Evolutionary conservation across 495 filamentous ascomycete species (phyloP).

Genomic region (Penicillium egyptiacum): DNA sequence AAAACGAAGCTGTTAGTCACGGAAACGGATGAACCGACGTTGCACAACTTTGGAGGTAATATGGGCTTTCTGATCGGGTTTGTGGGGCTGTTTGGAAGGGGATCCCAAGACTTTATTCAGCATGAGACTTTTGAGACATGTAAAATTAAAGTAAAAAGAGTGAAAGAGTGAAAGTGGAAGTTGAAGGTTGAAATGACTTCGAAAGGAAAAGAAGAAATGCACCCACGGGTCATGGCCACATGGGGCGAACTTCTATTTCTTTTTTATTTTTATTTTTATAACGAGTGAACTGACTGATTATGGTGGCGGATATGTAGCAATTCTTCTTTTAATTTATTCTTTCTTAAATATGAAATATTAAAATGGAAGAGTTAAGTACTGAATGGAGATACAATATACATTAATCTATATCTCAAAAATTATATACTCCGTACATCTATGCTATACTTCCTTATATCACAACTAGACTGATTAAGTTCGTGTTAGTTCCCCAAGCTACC

Average conservation of each 20-base stretch:
- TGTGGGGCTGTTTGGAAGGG: not conserved
- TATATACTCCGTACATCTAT: too few species aligned
- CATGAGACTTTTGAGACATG: not conserved
- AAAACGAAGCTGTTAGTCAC: conserved; percentile 49
- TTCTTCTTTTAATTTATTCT: not conserved
- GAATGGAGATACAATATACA: not conserved
- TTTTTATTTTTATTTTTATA: not conserved
- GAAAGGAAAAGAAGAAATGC: not conserved
- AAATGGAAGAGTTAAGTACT: not conserved
- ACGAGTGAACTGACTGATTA: conserved; percentile 4
- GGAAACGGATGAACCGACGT: conserved; percentile 37
- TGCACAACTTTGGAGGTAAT: conserved; percentile 16
- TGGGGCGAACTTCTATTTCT: conserved; percentile 8
- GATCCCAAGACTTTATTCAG: too few species aligned
- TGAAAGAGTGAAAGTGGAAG: conserved; percentile 9
- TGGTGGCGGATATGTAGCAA: conserved; percentile 11
- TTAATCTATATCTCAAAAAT: too few species aligned
- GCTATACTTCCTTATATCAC: not conserved
- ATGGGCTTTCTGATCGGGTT: conserved; percentile 8
- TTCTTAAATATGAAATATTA: not conserved
- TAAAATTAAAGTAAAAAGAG: not conserved
- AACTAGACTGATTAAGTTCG: conserved; percentile 13
- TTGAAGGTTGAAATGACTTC: conserved; percentile 1
- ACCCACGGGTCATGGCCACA: conserved; percentile 14
- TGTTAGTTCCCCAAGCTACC: conserved; percentile 26